Percentiles rank a stretch among this genome's conserved stretches.
phyloP scores from a whole-genome alignment of 2,329 filamentous ascomycete genomes.

The Pseudogymnoascus sp. region DNA sequence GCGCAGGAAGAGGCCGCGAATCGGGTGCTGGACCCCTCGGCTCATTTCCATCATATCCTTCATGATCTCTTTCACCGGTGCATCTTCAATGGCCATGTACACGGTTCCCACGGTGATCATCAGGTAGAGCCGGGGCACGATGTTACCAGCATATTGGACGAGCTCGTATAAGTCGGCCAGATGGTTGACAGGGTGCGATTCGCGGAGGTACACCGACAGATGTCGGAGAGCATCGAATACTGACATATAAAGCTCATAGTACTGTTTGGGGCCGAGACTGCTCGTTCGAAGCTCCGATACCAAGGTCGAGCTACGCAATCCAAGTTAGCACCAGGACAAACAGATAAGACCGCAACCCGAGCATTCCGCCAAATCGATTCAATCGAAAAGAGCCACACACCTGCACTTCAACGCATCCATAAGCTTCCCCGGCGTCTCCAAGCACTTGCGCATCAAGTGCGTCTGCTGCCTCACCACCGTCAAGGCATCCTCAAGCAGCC shows the following conservation, averaged over 20 bases:
- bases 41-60: slow-evolving; percentile 99
- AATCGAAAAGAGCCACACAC: slow-evolving; percentile 46
- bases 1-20: slow-evolving; percentile 86
- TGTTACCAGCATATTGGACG: slow-evolving; percentile 96
- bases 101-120: slow-evolving; percentile 99
- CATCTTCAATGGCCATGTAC: slow-evolving; percentile 97
- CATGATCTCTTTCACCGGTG: slow-evolving; percentile 99
- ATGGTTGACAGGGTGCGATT: slow-evolving; percentile 96
- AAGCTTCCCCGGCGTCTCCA: slow-evolving; percentile 94
- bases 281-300: slow-evolving; percentile 97
- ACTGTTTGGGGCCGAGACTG: slow-evolving; percentile 96
- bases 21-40: slow-evolving; percentile 91
- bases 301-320: slow-evolving; percentile 70
- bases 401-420: slow-evolving; percentile 99
- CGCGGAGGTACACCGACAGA: slow-evolving; percentile 89
- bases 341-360: slow-evolving; percentile 11
- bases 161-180: slow-evolving; percentile 96
- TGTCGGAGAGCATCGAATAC: slow-evolving; percentile 97
- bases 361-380: slow-evolving; percentile 11
- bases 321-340: slow-evolving; percentile 24
- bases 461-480: slow-evolving; percentile 96
- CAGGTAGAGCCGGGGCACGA: slow-evolving; percentile 89
- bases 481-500: slow-evolving; percentile 94
- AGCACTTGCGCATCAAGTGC: slow-evolving; percentile 90
- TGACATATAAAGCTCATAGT: slow-evolving; percentile 99